phyloP scores from a whole-genome alignment of 2,329 filamentous ascomycete genomes.

The Colletotrichum destructivum region DNA sequence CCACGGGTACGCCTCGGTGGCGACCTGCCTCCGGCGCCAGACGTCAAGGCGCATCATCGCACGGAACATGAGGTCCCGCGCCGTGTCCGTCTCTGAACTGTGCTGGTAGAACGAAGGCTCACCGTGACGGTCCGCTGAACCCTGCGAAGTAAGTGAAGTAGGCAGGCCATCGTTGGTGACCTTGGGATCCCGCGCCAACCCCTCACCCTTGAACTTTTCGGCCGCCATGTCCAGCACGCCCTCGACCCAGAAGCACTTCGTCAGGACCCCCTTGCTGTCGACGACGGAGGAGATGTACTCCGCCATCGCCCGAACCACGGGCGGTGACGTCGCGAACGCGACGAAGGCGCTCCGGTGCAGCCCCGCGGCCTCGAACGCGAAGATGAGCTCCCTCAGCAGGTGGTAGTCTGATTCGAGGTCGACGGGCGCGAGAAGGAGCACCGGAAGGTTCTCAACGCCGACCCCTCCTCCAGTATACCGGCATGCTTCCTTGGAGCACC shows the following conservation, averaged over 20 bases:
- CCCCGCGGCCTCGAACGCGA: neutral
- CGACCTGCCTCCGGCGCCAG: neutral
- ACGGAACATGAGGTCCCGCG: neutral
- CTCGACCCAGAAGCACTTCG: neutral
- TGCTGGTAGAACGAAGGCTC: neutral
- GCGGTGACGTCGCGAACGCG: neutral
- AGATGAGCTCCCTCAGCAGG: neutral
- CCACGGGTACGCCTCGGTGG: neutral
- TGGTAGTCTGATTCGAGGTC: neutral
- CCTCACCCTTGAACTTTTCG: neutral
- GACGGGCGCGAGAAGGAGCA: neutral
- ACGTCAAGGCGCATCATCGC: neutral
- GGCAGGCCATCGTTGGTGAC: neutral
- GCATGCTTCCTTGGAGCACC: neutral
- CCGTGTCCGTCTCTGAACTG: neutral
- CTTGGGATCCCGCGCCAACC: neutral
- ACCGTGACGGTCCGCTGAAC: neutral
- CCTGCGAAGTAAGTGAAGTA: neutral
- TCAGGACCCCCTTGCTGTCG: neutral
- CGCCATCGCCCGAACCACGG: neutral
- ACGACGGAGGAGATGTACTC: neutral
- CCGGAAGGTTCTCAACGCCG: too few relatives aligned
- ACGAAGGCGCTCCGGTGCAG: neutral
- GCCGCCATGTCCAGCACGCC: neutral
- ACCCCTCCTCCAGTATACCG: neutral